These are phyloP conservation scores for Ogataea nakhonphanomensis DNA, from an alignment of 805 yeast genomes.

Conservation along the genomic window DNA sequence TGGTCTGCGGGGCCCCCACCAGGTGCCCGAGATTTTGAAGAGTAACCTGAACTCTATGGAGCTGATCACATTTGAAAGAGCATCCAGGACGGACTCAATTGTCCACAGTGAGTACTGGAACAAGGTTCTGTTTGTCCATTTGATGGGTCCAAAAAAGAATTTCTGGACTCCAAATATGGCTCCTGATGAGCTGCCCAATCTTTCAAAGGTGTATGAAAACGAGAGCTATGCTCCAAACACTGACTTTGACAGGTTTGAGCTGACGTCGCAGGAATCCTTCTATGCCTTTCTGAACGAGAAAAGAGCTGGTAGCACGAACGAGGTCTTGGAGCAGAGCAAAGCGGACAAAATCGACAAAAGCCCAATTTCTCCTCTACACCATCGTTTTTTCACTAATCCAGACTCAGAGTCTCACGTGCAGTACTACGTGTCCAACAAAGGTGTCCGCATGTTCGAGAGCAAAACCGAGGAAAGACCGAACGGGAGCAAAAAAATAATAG, in stretches of 20 bases:
- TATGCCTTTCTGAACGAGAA: conserved; percentile 23
- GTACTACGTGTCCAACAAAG: conserved; percentile 65
- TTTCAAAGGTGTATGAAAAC: conserved; percentile 22
- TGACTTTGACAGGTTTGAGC: conserved; percentile 8
- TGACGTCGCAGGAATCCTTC: conserved; percentile 18
- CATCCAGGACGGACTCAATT: conserved; percentile 52
- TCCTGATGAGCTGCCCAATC: conserved; percentile 46
- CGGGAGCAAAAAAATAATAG: conserved; percentile 31
- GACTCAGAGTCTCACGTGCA: conserved; percentile 80
- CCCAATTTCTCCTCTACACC: conserved; percentile 60
- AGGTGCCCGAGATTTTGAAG: conserved; percentile 33
- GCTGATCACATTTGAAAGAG: conserved; percentile 64
- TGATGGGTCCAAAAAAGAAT: conserved; percentile 68
- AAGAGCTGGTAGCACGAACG: conserved; percentile 9
- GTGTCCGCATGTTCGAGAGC: conserved; percentile 56
- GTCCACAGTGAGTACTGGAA: conserved; percentile 61
- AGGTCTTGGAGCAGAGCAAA: background rate
- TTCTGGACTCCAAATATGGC: conserved; percentile 58
- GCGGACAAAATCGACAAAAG: background rate
- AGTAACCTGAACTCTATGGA: conserved; percentile 70
- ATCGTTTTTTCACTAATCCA: conserved; percentile 80
- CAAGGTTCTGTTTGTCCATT: conserved; percentile 53
- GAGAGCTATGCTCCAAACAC: conserved; percentile 7
- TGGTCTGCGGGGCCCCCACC: conserved; percentile 42
- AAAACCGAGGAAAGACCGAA: conserved; percentile 22